These are phyloP conservation scores for Spergularia azorica DNA, from an alignment of 179 eudicot species.

Conservation along the genomic window DNA sequence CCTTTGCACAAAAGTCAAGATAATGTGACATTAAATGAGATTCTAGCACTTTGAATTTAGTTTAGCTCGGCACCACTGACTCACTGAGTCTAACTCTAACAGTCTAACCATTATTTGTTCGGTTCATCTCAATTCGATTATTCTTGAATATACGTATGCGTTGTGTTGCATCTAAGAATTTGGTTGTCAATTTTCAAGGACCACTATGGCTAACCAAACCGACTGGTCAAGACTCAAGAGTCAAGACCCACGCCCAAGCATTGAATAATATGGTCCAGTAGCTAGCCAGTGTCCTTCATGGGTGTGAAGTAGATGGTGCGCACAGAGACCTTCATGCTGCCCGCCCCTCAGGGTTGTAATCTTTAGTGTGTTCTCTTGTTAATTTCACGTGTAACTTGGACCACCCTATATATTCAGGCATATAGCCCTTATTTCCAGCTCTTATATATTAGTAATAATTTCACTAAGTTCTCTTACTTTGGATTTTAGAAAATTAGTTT, in stretches of 20 bases:
- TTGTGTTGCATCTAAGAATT: no score
- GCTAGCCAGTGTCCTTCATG: not conserved
- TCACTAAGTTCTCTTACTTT: no score
- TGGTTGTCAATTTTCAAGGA: constrained; percentile 6
- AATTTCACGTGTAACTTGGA: constrained; percentile 20
- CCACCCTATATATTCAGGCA: constrained; percentile 9
- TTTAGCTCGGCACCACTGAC: no score
- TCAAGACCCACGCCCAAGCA: constrained; percentile 23
- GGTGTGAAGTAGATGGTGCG: constrained; percentile 12
- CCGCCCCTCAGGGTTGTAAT: not conserved
- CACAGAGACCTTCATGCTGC: constrained; percentile 5
- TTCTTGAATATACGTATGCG: no score
- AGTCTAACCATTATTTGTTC: no score
- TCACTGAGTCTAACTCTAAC: no score
- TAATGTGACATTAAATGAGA: no score
- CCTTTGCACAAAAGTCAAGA: no score
- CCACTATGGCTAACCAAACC: constrained; percentile 4
- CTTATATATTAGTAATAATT: no score
- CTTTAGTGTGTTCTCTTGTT: not conserved
- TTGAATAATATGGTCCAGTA: constrained; percentile 29
- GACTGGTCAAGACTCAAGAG: not conserved
- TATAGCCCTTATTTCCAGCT: not conserved
- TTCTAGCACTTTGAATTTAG: no score
- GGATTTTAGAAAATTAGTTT: no score
- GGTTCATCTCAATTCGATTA: no score